A percentile compares a stretch with the other conserved stretches of the same genome.
Evolutionary conservation across 352 stramenopile species (phyloP).

Genomic region (Phytophthora europaea): DNA sequence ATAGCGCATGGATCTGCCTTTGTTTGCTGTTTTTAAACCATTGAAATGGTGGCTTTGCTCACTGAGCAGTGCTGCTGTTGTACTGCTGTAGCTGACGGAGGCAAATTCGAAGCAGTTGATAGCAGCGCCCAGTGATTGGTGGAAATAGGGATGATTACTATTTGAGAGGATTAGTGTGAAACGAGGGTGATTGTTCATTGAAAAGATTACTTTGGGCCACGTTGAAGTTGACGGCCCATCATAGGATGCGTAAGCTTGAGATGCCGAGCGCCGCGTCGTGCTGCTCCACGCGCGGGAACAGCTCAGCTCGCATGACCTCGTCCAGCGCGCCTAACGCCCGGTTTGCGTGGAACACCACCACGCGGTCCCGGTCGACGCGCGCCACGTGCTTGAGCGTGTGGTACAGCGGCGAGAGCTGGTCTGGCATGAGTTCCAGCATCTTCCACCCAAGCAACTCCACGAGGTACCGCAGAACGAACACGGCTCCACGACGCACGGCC

Average conservation of each 20-base stretch:
- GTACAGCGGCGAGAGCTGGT: conserved; percentile 80
- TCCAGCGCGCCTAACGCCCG: conserved; percentile 62
- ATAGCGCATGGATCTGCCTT: not conserved
- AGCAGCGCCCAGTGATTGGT: conserved; percentile 1
- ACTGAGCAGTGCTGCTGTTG: not conserved
- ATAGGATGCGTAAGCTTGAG: conserved; percentile 65
- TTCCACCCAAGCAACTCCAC: conserved; percentile 82
- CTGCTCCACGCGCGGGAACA: conserved; percentile 61
- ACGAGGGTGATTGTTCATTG: not conserved
- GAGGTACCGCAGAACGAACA: conserved; percentile 84
- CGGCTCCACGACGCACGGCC: conserved; percentile 75
- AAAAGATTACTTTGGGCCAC: conserved; percentile 5
- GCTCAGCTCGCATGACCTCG: conserved; percentile 76
- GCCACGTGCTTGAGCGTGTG: conserved; percentile 81
- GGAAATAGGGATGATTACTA: not conserved
- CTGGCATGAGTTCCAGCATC: conserved; percentile 76
- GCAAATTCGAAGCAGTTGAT: not conserved
- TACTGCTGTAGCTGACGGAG: not conserved
- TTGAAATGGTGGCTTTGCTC: too few relatives aligned
- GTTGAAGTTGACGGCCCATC: conserved; percentile 24
- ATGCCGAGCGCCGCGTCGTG: conserved; percentile 53
- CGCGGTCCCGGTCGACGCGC: conserved; percentile 63
- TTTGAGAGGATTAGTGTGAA: not conserved
- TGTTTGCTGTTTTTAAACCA: too few relatives aligned
- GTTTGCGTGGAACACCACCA: conserved; percentile 78